Evolutionary conservation across 495 filamentous ascomycete species (phyloP).

Genomic region (Margaritispora aquatica): DNA sequence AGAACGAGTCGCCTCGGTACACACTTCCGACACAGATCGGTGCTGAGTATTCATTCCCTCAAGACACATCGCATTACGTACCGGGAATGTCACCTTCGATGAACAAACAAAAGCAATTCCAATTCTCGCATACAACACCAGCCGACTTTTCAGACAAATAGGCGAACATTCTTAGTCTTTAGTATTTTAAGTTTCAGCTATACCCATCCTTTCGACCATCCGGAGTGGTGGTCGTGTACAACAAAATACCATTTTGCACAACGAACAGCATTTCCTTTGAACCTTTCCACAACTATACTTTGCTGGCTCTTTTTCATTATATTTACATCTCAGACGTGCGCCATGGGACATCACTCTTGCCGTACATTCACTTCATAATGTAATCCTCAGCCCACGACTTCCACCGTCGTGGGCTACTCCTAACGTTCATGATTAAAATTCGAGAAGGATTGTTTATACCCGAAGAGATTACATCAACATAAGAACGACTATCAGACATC

Average conservation of each 20-base stretch:
- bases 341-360: neutral
- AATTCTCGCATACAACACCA: conserved; percentile 24
- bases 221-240: neutral
- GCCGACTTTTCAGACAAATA: conserved; percentile 25
- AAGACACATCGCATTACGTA: conserved; percentile 7
- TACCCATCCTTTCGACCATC: neutral
- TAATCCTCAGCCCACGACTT: conserved; percentile 15
- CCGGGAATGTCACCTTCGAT: conserved; percentile 15
- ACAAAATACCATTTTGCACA: conserved; percentile 12
- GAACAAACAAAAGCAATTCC: conserved; percentile 24
- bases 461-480: conserved; percentile 19
- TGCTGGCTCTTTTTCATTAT: conserved; percentile 8
- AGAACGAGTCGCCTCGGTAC: conserved; percentile 20
- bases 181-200: neutral
- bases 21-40: conserved; percentile 13
- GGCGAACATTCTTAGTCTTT: neutral
- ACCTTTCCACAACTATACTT: conserved; percentile 8
- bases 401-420: neutral
- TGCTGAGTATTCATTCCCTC: conserved; percentile 22
- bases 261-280: conserved; percentile 16
- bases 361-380: conserved; percentile 22
- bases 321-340: neutral
- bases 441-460: conserved; percentile 20
- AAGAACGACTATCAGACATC: neutral
- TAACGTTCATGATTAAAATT: conserved; percentile 25